Evolutionary conservation across 2,329 filamentous ascomycete genomes (phyloP).

Genomic region (Xylaria sp.): DNA sequence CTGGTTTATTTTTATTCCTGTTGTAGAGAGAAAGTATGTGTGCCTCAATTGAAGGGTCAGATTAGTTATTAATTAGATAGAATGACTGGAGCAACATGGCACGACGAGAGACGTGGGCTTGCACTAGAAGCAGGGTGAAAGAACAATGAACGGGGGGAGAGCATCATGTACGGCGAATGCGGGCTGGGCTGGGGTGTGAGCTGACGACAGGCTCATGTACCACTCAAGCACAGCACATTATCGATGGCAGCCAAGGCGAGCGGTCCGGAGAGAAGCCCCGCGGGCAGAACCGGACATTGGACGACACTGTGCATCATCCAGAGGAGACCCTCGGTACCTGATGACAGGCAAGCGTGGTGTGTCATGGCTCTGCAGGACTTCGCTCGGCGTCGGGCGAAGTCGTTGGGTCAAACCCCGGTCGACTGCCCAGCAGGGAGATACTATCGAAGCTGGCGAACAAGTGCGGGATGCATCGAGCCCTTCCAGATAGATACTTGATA

Average conservation of each 20-base stretch:
- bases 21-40: slow-evolving; percentile 10
- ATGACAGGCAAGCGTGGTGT: slow-evolving; percentile 37
- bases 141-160: slow-evolving; percentile 36
- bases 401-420: slow-evolving; percentile 37
- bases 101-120: slow-evolving; percentile 41
- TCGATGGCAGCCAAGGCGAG: slow-evolving; percentile 33
- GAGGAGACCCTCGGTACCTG: slow-evolving; percentile 32
- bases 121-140: slow-evolving; percentile 30
- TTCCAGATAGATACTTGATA: background rate
- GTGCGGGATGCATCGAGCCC: slow-evolving; percentile 21
- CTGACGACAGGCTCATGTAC: slow-evolving; percentile 37
- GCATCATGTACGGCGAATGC: slow-evolving; percentile 20
- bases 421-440: too few species aligned
- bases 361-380: slow-evolving; percentile 35
- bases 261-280: slow-evolving; percentile 32
- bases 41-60: slow-evolving; percentile 42
- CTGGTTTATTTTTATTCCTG: background rate
- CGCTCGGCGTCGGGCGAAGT: slow-evolving; percentile 35
- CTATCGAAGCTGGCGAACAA: slow-evolving; percentile 33
- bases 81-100: slow-evolving; percentile 50
- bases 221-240: slow-evolving; percentile 25
- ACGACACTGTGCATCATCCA: slow-evolving; percentile 28
- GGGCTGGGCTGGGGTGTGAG: slow-evolving; percentile 35
- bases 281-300: slow-evolving; percentile 36
- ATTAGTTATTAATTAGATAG: slow-evolving; percentile 46